These are phyloP conservation scores for Plantago lanceolata DNA, from an alignment of 305 asterid species.

Conservation along the genomic window DNA sequence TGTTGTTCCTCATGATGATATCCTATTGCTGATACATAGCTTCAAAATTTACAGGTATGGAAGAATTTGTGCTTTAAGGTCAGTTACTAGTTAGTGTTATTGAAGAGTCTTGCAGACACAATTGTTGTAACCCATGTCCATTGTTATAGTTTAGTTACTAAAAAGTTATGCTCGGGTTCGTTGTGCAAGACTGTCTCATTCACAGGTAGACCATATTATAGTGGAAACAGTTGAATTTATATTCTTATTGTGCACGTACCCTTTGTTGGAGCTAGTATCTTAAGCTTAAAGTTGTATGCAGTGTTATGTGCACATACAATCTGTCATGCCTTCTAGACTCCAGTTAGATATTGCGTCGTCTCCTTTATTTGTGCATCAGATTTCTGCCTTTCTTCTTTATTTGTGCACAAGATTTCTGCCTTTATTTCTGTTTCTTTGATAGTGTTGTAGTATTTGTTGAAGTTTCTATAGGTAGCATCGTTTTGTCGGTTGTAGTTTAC, in stretches of 20 bases:
- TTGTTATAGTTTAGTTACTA: neutral
- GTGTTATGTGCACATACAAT: neutral
- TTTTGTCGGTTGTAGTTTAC: too few species aligned
- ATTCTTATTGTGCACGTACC: neutral
- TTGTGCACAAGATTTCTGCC: neutral
- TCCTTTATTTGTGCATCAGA: neutral
- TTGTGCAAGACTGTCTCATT: neutral
- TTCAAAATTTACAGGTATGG: neutral
- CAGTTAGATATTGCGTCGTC: neutral
- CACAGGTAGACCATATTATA: neutral
- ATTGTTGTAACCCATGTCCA: neutral
- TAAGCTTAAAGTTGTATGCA: too few species aligned
- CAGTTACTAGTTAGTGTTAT: neutral
- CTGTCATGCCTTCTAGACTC: neutral
- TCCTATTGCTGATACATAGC: constrained; percentile 27
- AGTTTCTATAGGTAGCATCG: neutral
- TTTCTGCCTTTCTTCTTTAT: too few species aligned
- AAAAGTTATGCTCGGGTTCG: neutral
- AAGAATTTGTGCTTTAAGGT: neutral
- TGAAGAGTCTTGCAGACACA: neutral
- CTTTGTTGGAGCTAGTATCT: neutral
- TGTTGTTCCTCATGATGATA: constrained; percentile 29
- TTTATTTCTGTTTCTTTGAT: neutral
- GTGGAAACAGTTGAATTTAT: neutral
- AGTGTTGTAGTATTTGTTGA: neutral